Evolutionary conservation across 2,329 filamentous ascomycete genomes (phyloP).

Genomic region (Venturia asperata): DNA sequence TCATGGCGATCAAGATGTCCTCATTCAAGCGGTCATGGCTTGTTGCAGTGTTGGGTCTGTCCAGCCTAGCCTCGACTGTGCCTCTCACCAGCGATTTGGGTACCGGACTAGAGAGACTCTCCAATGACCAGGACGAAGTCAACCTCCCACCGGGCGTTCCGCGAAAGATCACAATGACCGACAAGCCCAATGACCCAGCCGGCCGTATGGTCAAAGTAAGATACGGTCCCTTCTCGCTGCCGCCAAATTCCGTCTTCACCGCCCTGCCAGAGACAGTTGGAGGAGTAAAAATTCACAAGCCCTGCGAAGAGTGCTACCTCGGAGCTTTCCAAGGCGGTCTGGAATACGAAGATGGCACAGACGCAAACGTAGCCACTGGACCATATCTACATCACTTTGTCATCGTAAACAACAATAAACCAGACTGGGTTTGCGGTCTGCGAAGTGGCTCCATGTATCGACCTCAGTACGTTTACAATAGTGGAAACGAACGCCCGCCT

Average conservation of each 20-base stretch:
- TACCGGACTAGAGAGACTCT: background rate
- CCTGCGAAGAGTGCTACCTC: conserved; percentile 18
- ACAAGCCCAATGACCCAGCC: conserved; percentile 15
- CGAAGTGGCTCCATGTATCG: conserved; percentile 7
- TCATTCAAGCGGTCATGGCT: background rate
- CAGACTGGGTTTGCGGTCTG: conserved; percentile 17
- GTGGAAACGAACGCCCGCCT: conserved; percentile 17
- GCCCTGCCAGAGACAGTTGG: background rate
- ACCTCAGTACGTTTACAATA: conserved; percentile 15
- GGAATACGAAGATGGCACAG: conserved; percentile 18
- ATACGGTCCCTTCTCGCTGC: conserved; percentile 17
- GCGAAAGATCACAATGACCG: conserved; percentile 9
- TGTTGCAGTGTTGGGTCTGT: background rate
- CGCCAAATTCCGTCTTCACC: conserved; percentile 13
- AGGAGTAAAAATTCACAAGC: conserved; percentile 15
- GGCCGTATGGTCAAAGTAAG: conserved; percentile 17
- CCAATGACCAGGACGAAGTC: background rate
- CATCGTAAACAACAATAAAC: conserved; percentile 15
- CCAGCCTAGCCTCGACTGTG: background rate
- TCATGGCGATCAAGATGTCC: background rate
- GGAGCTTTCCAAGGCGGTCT: conserved; percentile 15
- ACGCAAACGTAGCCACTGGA: conserved; percentile 19
- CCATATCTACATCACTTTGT: conserved; percentile 19
- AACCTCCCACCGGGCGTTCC: conserved; percentile 5
- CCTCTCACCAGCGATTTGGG: background rate